Evolutionary conservation across 371 early-diverging fungal species (phyloP).

Genomic region (Apophysomyces ossiformis): DNA sequence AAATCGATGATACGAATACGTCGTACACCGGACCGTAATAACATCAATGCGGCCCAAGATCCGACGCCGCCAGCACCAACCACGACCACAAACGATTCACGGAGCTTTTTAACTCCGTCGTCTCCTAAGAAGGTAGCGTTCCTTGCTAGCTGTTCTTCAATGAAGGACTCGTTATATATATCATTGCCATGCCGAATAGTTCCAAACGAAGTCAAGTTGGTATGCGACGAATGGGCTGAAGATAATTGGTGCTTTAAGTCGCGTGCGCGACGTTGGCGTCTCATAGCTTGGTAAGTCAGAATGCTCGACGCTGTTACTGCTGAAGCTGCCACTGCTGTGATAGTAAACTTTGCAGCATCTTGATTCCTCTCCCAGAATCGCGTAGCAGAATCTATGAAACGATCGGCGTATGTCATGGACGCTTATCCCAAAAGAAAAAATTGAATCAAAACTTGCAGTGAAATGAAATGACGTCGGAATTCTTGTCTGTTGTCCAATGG

Average conservation of each 20-base stretch:
- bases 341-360: conserved; percentile 30
- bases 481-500: background rate
- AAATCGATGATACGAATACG: conserved; percentile 92
- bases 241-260: conserved; percentile 20
- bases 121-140: conserved; percentile 89
- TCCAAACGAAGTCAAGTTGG: conserved; percentile 31
- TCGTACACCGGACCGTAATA: conserved; percentile 88
- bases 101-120: conserved; percentile 68
- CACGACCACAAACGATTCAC: conserved; percentile 84
- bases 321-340: conserved; percentile 67
- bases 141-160: conserved; percentile 85
- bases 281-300: conserved; percentile 43
- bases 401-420: conserved; percentile 20
- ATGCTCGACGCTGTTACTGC: conserved; percentile 60
- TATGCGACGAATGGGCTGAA: conserved; percentile 13
- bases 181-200: conserved; percentile 17
- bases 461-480: conserved; percentile 3
- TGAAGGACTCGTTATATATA: conserved; percentile 61
- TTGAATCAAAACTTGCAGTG: background rate
- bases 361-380: conserved; percentile 18
- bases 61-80: conserved; percentile 97
- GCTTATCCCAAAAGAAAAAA: background rate
- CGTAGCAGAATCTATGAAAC: conserved; percentile 14
- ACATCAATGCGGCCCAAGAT: conserved; percentile 90
- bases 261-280: conserved; percentile 43